phyloP scores from a whole-genome alignment of 1,284 basidiomycete genomes.

The Athelia sp. region DNA sequence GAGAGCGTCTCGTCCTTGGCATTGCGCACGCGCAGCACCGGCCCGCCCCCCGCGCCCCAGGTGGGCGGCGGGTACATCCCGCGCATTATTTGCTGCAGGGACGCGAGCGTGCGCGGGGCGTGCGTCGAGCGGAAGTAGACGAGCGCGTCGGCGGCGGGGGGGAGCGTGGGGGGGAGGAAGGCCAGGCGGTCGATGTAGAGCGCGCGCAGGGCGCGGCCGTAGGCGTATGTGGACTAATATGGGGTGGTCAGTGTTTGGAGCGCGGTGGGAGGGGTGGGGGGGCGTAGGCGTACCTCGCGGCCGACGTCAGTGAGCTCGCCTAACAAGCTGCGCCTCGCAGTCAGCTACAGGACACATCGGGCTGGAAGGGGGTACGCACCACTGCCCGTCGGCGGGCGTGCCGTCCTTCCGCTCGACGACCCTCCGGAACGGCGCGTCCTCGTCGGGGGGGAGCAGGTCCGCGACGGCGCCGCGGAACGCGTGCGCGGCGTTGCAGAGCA shows the following conservation, averaged over 20 bases:
- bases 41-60: constrained; percentile 38
- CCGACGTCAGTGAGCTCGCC: constrained; percentile 81
- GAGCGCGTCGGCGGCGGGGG: constrained; percentile 33
- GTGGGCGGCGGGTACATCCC: constrained; percentile 63
- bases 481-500: constrained; percentile 57
- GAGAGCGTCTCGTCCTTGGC: constrained; percentile 71
- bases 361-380: constrained; percentile 32
- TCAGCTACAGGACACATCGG: constrained; percentile 3
- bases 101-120: constrained; percentile 74
- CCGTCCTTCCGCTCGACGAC: constrained; percentile 58
- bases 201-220: constrained; percentile 55
- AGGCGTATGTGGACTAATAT: constrained; percentile 60
- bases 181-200: constrained; percentile 74
- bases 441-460: constrained; percentile 19
- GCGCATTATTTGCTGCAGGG: constrained; percentile 67
- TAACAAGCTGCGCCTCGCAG: constrained; percentile 44
- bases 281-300: constrained; percentile 41
- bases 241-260: constrained; percentile 4
- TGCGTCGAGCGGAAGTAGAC: constrained; percentile 75
- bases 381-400: constrained; percentile 48
- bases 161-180: constrained; percentile 56
- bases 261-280: constrained; percentile 1
- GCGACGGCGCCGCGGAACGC: constrained; percentile 48
- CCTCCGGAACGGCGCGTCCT: constrained; percentile 31
- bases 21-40: constrained; percentile 59